phyloP scores from a whole-genome alignment of 2,329 filamentous ascomycete species.

The Claviceps cyperi region DNA sequence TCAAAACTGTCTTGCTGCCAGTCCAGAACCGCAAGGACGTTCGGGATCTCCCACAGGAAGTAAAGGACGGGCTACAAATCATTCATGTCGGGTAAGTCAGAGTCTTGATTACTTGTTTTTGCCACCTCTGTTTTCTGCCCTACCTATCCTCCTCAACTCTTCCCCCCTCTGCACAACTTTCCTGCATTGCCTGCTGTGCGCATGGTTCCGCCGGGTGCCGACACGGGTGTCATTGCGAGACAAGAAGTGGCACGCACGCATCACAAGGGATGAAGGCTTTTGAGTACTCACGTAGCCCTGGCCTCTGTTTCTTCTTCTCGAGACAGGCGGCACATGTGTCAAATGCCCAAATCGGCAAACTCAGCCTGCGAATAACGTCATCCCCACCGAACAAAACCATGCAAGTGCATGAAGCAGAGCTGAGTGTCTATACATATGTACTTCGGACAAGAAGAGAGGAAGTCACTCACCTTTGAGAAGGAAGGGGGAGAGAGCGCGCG shows the following conservation, averaged over 20 bases:
- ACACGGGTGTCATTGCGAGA: no score
- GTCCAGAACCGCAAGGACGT: conserved; percentile 84
- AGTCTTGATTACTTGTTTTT: conserved; percentile 26
- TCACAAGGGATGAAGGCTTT: no score
- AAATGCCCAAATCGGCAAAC: neutral
- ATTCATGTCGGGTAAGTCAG: conserved; percentile 66
- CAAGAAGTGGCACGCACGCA: no score
- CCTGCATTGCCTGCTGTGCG: neutral
- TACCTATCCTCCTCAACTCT: neutral
- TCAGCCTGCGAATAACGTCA: neutral
- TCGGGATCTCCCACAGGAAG: conserved; percentile 79
- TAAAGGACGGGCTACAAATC: conserved; percentile 75
- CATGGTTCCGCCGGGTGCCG: no score
- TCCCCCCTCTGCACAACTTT: neutral
- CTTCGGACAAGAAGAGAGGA: neutral
- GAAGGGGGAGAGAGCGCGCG: no score
- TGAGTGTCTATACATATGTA: neutral
- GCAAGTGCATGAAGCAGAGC: neutral
- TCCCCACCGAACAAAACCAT: neutral
- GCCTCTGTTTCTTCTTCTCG: neutral
- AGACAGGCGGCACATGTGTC: neutral
- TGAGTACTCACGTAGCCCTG: no score
- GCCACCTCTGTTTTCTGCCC: neutral
- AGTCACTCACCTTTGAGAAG: no score
- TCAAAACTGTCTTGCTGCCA: conserved; percentile 85